Evolutionary conservation across 2,329 filamentous ascomycete species (phyloP), one percentile per base, ranked within the genome.

Genomic region (Paraconiothyrium brasiliense): DNA sequence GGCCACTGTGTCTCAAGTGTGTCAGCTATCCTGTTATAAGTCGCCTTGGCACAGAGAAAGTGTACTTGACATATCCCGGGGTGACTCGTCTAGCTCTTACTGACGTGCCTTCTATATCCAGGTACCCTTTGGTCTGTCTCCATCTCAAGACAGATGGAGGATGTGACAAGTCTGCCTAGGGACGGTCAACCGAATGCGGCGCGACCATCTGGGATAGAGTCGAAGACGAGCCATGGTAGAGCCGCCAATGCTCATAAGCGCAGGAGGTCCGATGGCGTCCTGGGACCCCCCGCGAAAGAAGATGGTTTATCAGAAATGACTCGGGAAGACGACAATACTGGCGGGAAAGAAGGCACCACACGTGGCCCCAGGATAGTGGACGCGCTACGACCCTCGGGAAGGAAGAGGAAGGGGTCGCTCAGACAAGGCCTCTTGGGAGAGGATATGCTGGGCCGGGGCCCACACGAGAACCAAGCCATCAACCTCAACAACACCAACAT

Each of bases 361-460:
- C 52, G 52, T 55, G 39, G 52, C 39, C 46, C 37, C 37, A 27
- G 37, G 52, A 34, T 55, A 16, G 27, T n/a, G 35, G 35, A 41
- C 60, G 82, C 81, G 30, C 74, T 84, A 54, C 84, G 70, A 59
- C 82, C 84, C 58, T 83, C 84, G 75, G 72, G 70, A 35, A 84
- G 93, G 58, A 89, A 89, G 70, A 87, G 94, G 62, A 92, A 91
- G 75, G 93, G 93, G 4, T 97, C 94, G 11, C 83, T 97, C 76
- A 87, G 94, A 62, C 97, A 97, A 79, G 92, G 93, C 30, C 83
- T 97, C 52, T 84, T 97, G 20, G 92, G 92, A 16, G 90, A 91
- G 64, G 90, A 90, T 63, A 73, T 67, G 67, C 69, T 72, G 66
- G 64, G 67, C 46, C 72, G 71, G 54, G 70, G 71, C 65, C 72